Evolutionary conservation across 768 basidiomycete genomes (phyloP).

Genomic region (Termitomyces eurrhizus): DNA sequence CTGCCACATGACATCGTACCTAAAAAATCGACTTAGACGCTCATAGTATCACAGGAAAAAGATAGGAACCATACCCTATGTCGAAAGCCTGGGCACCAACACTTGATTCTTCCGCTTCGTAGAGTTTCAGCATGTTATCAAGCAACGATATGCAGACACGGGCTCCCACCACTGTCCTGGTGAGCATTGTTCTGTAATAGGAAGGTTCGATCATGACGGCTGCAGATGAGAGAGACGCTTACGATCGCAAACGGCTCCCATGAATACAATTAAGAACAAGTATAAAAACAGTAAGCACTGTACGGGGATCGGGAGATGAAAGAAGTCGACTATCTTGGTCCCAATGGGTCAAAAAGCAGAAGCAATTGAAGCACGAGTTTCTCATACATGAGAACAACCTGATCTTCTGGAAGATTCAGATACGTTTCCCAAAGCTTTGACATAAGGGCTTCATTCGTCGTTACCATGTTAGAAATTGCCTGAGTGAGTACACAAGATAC

Average conservation of each 20-base stretch:
- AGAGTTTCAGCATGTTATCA: conserved; percentile 66
- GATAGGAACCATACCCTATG: conserved; percentile 50
- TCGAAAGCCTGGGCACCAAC: conserved; percentile 71
- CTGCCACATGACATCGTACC: conserved; percentile 63
- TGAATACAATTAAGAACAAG: conserved; percentile 73
- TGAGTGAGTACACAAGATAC: conserved; percentile 70
- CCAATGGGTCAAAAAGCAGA: conserved; percentile 15
- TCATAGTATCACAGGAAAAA: conserved; percentile 6
- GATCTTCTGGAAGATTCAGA: conserved; percentile 65
- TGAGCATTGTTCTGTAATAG: conserved; percentile 45
- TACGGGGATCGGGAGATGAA: conserved; percentile 59
- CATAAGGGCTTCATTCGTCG: conserved; percentile 59
- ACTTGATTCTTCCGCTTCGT: conserved; percentile 62
- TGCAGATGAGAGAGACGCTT: conserved; percentile 20
- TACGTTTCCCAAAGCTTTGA: conserved; percentile 61
- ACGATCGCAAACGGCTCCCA: conserved; percentile 54
- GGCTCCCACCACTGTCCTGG: conserved; percentile 49
- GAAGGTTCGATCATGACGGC: conserved; percentile 11
- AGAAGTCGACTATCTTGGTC: conserved; percentile 49
- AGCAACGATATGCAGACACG: conserved; percentile 67
- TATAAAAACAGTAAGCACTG: conserved; percentile 58
- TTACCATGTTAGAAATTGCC: conserved; percentile 80
- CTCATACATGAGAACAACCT: conserved; percentile 69
- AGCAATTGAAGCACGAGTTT: conserved; percentile 8
- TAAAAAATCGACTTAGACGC: conserved; percentile 20